Base-by-base conservation (phyloP, 1,284 basidiomycete species). In the Apiotrichum brassicae region DNA sequence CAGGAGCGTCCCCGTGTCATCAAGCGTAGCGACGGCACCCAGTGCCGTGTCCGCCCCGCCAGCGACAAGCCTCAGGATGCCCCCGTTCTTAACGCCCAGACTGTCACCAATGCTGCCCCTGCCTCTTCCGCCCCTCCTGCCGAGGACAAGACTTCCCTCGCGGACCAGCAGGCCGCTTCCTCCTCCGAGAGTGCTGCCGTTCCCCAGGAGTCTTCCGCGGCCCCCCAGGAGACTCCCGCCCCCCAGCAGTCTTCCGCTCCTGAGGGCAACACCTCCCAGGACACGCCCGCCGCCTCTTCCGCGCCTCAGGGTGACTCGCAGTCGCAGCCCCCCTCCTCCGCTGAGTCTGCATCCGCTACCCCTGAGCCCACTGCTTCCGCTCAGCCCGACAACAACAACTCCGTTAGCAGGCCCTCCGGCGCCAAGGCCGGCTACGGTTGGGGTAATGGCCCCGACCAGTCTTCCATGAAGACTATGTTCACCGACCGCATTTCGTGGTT, bases 361-460 rank as follows among this genome's bases (percentile, higher is more conserved):
- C n/a, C n/a, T n/a, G n/a, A n/a, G n/a, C n/a, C n/a, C n/a, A n/a
- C n/a, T n/a, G n/a, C n/a, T 30, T 14, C 14, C 14, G 28, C 28
- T 30, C 14, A 14, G 28, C 28, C 28, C 28, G 14, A 30, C 28
- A 30, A 30, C 28, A 14, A 30, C 28, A 9, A 14, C 9, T 8
- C 28, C 28, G 28, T 30, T 14, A 14, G 16, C 33, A 18, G 16
- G 13, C 6, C 12, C 33, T 18, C 12, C 33, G 12, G n/a, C 33
- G 7, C 12, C 46, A 86, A 86, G 73, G 73, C 79, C 19, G 81
- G 84, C 59, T 60, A 82, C 33, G 81, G 79, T 16, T 87, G 83
- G 82, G n/a, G n/a, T n/a, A n/a, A n/a, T n/a, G n/a, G n/a, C n/a
- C n/a, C n/a, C n/a, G n/a, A n/a, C n/a, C n/a, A n/a, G n/a, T n/a